phyloP scores from a whole-genome alignment of 148 eudicot genomes.

The Rhododendron ovatum region DNA sequence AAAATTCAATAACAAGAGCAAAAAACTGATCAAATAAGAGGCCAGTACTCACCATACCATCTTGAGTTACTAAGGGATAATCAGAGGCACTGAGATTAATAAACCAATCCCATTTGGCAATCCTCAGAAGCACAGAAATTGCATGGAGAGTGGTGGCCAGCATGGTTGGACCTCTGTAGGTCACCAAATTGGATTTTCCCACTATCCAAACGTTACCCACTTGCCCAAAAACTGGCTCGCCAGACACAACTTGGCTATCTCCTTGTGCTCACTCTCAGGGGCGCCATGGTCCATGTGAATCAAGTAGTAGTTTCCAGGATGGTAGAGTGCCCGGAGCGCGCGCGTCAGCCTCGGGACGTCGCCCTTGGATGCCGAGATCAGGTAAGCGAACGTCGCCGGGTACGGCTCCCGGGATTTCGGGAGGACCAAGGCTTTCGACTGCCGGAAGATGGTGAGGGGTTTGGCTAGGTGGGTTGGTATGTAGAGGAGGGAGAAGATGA shows the following conservation, averaged over 20 bases:
- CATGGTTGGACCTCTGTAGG: constrained; percentile 95
- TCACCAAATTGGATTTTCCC: constrained; percentile 70
- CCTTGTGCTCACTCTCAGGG: constrained; percentile 50
- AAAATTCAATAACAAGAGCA: not conserved
- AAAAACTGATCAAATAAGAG: not conserved
- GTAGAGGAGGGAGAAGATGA: constrained; percentile 44
- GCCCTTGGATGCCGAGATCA: constrained; percentile 79
- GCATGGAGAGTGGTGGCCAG: constrained; percentile 77
- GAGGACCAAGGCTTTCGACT: constrained; percentile 19
- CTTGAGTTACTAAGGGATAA: constrained; percentile 92
- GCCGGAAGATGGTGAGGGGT: constrained; percentile 26
- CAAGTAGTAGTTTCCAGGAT: constrained; percentile 77
- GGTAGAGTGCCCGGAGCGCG: constrained; percentile 55
- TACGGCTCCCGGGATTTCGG: constrained; percentile 27
- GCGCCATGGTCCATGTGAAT: constrained; percentile 73
- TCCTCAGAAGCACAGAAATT: constrained; percentile 60
- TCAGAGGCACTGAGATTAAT: constrained; percentile 98
- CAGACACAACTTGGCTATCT: constrained; percentile 48
- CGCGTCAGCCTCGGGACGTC: constrained; percentile 62
- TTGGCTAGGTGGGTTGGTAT: constrained; percentile 35
- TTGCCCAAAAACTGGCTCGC: constrained; percentile 36
- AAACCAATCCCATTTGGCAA: constrained; percentile 85
- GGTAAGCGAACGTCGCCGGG: constrained; percentile 77
- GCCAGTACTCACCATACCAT: constrained; percentile 94
- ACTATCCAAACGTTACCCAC: constrained; percentile 85